Evolutionary conservation across 495 filamentous ascomycete species (phyloP), one percentile per base, ranked within the genome.

Genomic region (Sabuloglossum arenarium): DNA sequence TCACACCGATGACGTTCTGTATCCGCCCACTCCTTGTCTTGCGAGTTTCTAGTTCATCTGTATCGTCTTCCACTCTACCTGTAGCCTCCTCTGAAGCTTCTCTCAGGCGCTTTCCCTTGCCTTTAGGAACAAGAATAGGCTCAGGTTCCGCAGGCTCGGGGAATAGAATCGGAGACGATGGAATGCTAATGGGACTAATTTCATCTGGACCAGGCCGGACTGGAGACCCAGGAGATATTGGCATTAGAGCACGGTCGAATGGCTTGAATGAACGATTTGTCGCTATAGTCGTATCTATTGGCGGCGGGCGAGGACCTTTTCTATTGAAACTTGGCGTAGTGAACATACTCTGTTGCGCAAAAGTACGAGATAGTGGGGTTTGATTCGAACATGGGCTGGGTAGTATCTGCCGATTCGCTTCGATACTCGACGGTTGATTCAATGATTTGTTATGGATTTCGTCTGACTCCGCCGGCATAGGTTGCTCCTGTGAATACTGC

Each of bases 181-280:
- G 47, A 51, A 23, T 11, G 47, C 75, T 77, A 51, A 77, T 74
- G 0, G 75, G 75, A 62, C 75, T 77, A 8, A 77, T 68, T 56
- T 74, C 73, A 42, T 72, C 73, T 10, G 67, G 71, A 6, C 64
- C 64, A 55, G 75, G 75, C 4, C 71, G 67, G 53, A 66, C 62
- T 6, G 75, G 74, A 24, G 75, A 75, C 27, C 62, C 62, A 30
- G 72, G 70, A 9, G 71, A 49, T 39, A 25, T 34, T 19, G 55
- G 28, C 19, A 54, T 71, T 4, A 64, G 54, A 4, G 71, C 65
- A n/a, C 58, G 50, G 59, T 66, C 61, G 34, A 74, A 61, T 5
- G 66, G 72, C 55, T 75, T 77, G 73, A 73, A 51, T n/a, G 47
- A 77, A 30, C 70, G 74, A 0, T 73, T 77, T 6, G 65, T 65